Evolutionary conservation across 768 basidiomycete species (phyloP).

Genomic region (Gautieria morchelliformis): DNA sequence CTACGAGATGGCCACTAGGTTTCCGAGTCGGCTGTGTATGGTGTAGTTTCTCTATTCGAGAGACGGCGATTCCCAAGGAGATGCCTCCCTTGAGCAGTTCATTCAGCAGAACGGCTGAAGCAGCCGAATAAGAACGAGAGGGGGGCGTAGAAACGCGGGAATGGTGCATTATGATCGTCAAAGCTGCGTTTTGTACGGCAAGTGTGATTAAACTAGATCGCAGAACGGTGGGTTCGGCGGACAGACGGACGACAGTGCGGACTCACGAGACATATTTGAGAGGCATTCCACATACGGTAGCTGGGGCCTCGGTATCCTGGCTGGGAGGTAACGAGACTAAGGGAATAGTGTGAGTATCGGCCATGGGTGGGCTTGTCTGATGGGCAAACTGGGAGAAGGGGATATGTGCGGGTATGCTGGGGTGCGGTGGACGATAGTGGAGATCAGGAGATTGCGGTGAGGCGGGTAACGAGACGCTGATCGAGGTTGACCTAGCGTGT

Average conservation of each 20-base stretch:
- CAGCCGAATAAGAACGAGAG: constrained; percentile 79
- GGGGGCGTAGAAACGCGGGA: constrained; percentile 77
- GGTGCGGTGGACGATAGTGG: constrained; percentile 3
- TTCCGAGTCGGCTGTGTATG: constrained; percentile 20
- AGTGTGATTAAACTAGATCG: constrained; percentile 60
- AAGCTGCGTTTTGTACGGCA: constrained; percentile 82
- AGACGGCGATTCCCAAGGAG: constrained; percentile 74
- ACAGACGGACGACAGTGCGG: constrained; percentile 5
- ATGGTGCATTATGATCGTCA: constrained; percentile 95
- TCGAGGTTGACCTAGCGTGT: constrained; percentile 4
- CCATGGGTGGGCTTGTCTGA: background rate
- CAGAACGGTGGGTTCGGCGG: constrained; percentile 14
- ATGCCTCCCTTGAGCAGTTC: constrained; percentile 89
- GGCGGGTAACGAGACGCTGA: constrained; percentile 1
- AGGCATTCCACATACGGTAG: constrained; percentile 54
- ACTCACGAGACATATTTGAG: constrained; percentile 76
- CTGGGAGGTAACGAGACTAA: background rate
- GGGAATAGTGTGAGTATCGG: background rate
- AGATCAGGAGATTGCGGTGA: constrained; percentile 9
- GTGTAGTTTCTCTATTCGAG: constrained; percentile 34
- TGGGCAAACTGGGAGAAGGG: background rate
- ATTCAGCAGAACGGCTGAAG: constrained; percentile 87
- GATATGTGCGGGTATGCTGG: background rate
- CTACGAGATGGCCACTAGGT: constrained; percentile 17
- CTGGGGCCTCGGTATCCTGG: constrained; percentile 30